Evolutionary conservation across 306 rosid species (phyloP).

Genomic region (Vigna nakashimae): DNA sequence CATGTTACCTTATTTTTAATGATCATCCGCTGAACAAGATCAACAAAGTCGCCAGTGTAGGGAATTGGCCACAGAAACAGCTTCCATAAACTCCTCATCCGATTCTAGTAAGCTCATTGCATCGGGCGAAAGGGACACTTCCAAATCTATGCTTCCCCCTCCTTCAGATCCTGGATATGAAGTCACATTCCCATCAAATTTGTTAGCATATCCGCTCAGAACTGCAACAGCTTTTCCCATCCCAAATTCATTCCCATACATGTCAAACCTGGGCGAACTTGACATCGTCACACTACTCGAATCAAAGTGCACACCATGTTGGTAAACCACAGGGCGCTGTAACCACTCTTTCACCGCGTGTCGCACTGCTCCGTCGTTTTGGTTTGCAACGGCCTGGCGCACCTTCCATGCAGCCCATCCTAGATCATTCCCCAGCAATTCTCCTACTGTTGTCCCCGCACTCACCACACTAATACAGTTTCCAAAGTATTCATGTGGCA

Average conservation of each 20-base stretch:
- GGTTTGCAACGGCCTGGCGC: neutral
- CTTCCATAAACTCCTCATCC: slow-evolving; percentile 56
- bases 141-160: slow-evolving; percentile 67
- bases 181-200: slow-evolving; percentile 52
- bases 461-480: neutral
- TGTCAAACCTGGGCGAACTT: slow-evolving; percentile 40
- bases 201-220: slow-evolving; percentile 59
- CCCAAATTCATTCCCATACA: slow-evolving; percentile 67
- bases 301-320: neutral
- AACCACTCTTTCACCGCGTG: neutral
- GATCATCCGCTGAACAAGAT: too few relatives aligned
- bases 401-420: slow-evolving; percentile 52
- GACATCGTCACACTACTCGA: neutral
- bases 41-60: neutral
- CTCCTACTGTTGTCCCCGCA: neutral
- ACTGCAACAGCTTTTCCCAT: slow-evolving; percentile 67
- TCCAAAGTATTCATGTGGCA: slow-evolving; percentile 45
- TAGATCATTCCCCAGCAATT: neutral
- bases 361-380: neutral
- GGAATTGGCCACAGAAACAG: slow-evolving; percentile 21
- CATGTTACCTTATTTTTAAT: too few relatives aligned
- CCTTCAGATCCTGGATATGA: slow-evolving; percentile 53
- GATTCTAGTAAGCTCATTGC: slow-evolving; percentile 56
- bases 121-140: slow-evolving; percentile 49
- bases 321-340: neutral